Base-by-base conservation (phyloP, 352 stramenopile species). In the Phytophthora hybrid region DNA sequence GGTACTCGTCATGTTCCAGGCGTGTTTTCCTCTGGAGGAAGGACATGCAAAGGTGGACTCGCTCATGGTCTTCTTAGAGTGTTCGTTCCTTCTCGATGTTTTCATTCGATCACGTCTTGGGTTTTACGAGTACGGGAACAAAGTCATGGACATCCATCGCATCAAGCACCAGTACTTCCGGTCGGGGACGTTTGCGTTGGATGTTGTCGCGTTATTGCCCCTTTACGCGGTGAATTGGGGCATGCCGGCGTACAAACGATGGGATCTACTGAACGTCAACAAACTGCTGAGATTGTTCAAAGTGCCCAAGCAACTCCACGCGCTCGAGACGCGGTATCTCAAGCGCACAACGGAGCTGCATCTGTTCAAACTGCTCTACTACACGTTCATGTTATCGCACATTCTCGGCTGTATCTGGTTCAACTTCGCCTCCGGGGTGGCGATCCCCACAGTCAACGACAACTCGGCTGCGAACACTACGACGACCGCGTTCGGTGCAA, bases 111-210 rank as follows among this genome's bases (percentile, higher is more conserved):
- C 52, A 21, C 52, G 52, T 0, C 52, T 58, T 8, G 52, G 52
- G 11, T 58, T 14, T 11, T 58, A 74, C 23, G 52, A 58, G 19
- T 58, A 58, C 8, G 52, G 52, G 2, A 58, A 58, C 19, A 58
- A 23, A 37, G 29, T 58, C 52, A 58, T 58, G 52, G 18, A 37
- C 16, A 18, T 19, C 4, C 23, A 37, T n/a, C 51, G 51, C 13
- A 57, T 57, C 51, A 57, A 57, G 51, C 51, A n/a, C 11, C 23
- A 37, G 6, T 57, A 57, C 26, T 57, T 57, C 4, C 26, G 26
- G 4, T 57, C 51, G 5, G 51, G 51, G 23, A 13, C 51, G 0
- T 57, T 57, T 2, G 51, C 16, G 3, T 13, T n/a, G 9, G 51
- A 57, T 57, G 9, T 57, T 34, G 51, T 57, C 21, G 51, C 51